Base-by-base conservation (phyloP, 1,284 basidiomycete species). In the Heterobasidion parviporum region DNA sequence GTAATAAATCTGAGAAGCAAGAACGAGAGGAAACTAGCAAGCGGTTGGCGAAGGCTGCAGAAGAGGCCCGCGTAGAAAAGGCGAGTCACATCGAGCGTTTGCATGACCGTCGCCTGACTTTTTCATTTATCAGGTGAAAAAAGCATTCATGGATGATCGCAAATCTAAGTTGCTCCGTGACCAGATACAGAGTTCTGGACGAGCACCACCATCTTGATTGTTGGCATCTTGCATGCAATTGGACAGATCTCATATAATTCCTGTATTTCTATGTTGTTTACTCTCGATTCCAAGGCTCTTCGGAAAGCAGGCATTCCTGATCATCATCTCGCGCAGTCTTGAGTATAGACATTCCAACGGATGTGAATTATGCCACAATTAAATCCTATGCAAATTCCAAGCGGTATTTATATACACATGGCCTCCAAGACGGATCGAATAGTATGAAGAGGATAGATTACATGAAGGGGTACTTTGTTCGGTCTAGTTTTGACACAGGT, bases 121-220 rank as follows among this genome's bases (percentile, higher is more conserved):
- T 32, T 14, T 33, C 33, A 6, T 52, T 34, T 26, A 5, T 1
- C 58, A 91, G 89, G 80, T 87, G 14, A 87, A 83, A 65, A 68
- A 87, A 47, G 83, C 85, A 1, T 89, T 81, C 65, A 75, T 89
- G 64, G 89, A 92, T 55, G 88, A 92, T 65, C 77, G 89, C 50
- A 82, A 75, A 65, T 68, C 72, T 3, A 82, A 82, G 63, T 66
- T 70, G 61, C 56, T 78, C 57, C 68, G 68, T 6, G 81, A 87
- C 58, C 73, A 83, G 64, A 74, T 79, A 59, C 86, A 90, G 61
- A 78, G 70, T 41, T 41, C 38, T 41, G 10, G n/a, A 41, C 10
- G 38, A 41, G 38, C 38, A 41, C 26, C 26, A 26, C 26, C 26
- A 4, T 26, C 26, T 26, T 26, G 26, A 26, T 26, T 26, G 6